Base-by-base conservation (phyloP, 176 grass and related monocot genomes). In the Triticum urartu region DNA sequence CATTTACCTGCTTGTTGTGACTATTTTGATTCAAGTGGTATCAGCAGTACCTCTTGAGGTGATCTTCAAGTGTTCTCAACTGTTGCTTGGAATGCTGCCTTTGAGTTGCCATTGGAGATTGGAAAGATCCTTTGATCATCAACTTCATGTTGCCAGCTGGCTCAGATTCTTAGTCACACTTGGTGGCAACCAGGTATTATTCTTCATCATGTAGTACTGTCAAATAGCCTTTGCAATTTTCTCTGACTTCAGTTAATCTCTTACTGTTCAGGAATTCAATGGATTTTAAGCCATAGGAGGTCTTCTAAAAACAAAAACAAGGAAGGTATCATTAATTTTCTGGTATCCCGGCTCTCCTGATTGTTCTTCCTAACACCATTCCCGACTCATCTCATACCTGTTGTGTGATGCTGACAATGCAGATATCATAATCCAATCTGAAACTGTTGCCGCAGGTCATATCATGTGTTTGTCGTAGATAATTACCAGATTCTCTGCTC, bases 181-280 rank as follows among this genome's bases (percentile, higher is more conserved):
- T 65, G 32, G 54, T 91, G 78, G 32, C 25, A 82, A 28, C 13
- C 82, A 91, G 78, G 82, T 91, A 91, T 78, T 34, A 32, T 40
- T 59, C 4, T 87, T 70, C 32, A 78, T 69, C 54, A 85, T 68
- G 15, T 71, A 26, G 22, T 85, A 65, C 68, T 71, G 61, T 36
- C 20, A 52, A 65, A 64, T 20, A 39, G 13, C 20, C 24, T 38
- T 79, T 80, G 52, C 71, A 43, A 64, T 63, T 72, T 64, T 72
- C 28, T 39, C 25, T 24, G 36, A 14, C 18, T 84, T 68, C 7
- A 40, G 50, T 35, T 77, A 62, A 77, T 81, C 30, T 68, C 25
- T 47, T 76, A 7, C 58, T 60, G 36, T 60, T 84, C 83, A 87
- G 68, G 26, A 74, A 9, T 91, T 81, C 68, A 67, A 58, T 70